Percentiles rank a stretch among this genome's conserved stretches.
These are phyloP conservation scores for Aspergillus sergii DNA, from an alignment of 2,329 filamentous ascomycete species.

Conservation along the genomic window DNA sequence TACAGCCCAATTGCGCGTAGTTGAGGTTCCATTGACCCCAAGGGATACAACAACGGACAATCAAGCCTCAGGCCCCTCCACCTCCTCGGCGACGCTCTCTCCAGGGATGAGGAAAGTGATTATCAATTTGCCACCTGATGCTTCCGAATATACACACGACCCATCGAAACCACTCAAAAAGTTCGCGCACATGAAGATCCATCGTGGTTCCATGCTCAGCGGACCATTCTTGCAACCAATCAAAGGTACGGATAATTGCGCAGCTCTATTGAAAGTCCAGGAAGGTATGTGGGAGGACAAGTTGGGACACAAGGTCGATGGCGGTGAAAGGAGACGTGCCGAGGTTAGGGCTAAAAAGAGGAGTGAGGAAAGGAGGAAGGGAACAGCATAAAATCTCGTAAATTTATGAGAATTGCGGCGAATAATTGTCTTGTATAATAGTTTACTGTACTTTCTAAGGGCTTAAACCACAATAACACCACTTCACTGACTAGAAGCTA, in stretches of 20 bases:
- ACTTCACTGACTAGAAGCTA: neutral
- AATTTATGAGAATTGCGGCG: neutral
- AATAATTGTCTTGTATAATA: neutral
- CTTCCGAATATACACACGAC: slow-evolving; percentile 57
- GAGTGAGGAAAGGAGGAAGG: slow-evolving; percentile 75
- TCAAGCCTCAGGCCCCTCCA: slow-evolving; percentile 29
- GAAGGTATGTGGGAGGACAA: slow-evolving; percentile 94
- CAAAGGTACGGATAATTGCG: slow-evolving; percentile 61
- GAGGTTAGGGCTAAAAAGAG: slow-evolving; percentile 86
- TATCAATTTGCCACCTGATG: slow-evolving; percentile 60
- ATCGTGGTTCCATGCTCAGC: slow-evolving; percentile 68
- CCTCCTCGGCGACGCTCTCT: slow-evolving; percentile 55
- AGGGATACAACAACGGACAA: slow-evolving; percentile 28
- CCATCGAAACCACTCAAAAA: slow-evolving; percentile 51
- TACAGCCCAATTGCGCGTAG: slow-evolving; percentile 59
- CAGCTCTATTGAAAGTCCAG: slow-evolving; percentile 68
- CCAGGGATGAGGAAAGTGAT: slow-evolving; percentile 60
- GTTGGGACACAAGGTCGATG: slow-evolving; percentile 88
- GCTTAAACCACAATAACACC: neutral
- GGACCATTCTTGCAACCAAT: slow-evolving; percentile 74
- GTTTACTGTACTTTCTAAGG: neutral
- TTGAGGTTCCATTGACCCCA: slow-evolving; percentile 54
- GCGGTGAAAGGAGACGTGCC: slow-evolving; percentile 86
- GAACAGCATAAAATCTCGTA: slow-evolving; percentile 18
- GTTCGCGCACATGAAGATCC: slow-evolving; percentile 68